Percentiles rank a stretch among this genome's conserved stretches.
Conservation (phyloP, 805 yeast genomes). For the Candida rishiriensis region DNA sequence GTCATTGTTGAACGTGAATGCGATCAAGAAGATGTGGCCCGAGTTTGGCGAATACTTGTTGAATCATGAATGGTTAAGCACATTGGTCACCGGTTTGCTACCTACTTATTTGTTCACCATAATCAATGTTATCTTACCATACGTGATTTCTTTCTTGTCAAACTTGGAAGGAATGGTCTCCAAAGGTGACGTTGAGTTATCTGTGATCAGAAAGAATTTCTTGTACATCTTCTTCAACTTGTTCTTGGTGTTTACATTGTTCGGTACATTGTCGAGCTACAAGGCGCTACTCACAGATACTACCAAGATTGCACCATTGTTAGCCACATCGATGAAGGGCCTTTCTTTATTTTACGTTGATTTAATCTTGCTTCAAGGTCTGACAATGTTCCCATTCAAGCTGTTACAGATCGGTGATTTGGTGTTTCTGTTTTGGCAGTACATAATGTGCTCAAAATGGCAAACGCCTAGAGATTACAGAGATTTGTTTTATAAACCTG, state of each 20-base stretch:
- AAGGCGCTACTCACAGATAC: slow-evolving; percentile 55
- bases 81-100: slow-evolving; percentile 56
- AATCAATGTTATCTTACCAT: slow-evolving; percentile 50
- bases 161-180: slow-evolving; percentile 49
- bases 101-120: slow-evolving; percentile 58
- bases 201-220: slow-evolving; percentile 54
- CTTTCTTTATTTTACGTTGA: slow-evolving; percentile 53
- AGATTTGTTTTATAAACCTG: slow-evolving; percentile 50
- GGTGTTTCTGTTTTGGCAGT: slow-evolving; percentile 38
- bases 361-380: slow-evolving; percentile 65
- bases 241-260: slow-evolving; percentile 56
- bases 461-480: slow-evolving; percentile 51
- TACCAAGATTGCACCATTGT: slow-evolving; percentile 51
- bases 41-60: slow-evolving; percentile 49
- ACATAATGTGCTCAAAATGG: slow-evolving; percentile 31
- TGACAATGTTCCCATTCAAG: slow-evolving; percentile 58
- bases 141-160: slow-evolving; percentile 48
- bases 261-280: slow-evolving; percentile 59
- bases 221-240: slow-evolving; percentile 57
- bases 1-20: slow-evolving; percentile 50
- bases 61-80: slow-evolving; percentile 46
- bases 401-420: slow-evolving; percentile 54
- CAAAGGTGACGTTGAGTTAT: slow-evolving; percentile 54
- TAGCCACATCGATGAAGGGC: slow-evolving; percentile 49
- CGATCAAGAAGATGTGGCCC: slow-evolving; percentile 56